Evolutionary conservation across 331 rosid species (phyloP).

Genomic region (Cydonia oblonga): DNA sequence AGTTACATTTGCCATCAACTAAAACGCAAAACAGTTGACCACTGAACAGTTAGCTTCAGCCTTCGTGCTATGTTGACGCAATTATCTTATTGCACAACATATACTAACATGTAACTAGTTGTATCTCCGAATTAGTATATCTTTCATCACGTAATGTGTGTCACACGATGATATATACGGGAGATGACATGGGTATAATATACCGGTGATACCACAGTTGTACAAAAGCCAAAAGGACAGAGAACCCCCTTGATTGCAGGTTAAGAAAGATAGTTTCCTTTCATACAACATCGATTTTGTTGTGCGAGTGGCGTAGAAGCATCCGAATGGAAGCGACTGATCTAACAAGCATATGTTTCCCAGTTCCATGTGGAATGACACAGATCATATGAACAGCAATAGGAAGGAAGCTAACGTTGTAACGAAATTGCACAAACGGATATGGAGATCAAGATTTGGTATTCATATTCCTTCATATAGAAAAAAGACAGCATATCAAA

Average conservation of each 20-base stretch:
- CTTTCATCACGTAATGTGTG: neutral
- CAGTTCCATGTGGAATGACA: neutral
- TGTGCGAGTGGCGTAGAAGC: neutral
- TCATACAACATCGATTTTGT: neutral
- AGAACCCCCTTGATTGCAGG: neutral
- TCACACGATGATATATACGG: neutral
- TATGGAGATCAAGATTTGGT: neutral
- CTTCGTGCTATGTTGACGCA: no score
- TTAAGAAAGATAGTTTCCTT: neutral
- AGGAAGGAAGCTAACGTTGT: neutral
- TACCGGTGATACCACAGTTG: no score
- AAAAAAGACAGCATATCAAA: neutral
- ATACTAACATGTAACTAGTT: no score
- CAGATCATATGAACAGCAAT: neutral
- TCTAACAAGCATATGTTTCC: neutral
- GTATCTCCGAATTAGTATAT: neutral
- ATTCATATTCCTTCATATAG: neutral
- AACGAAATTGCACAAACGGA: neutral
- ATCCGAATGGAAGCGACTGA: neutral
- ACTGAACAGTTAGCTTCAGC: no score
- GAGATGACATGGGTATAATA: no score
- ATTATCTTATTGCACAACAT: no score
- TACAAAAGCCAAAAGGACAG: neutral
- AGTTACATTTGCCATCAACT: no score
- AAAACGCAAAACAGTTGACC: no score